A percentile compares a stretch with the other conserved stretches of the same genome.
These are phyloP conservation scores for Aspergillus arachidicola DNA, from an alignment of 2,329 filamentous ascomycete genomes.

Conservation along the genomic window DNA sequence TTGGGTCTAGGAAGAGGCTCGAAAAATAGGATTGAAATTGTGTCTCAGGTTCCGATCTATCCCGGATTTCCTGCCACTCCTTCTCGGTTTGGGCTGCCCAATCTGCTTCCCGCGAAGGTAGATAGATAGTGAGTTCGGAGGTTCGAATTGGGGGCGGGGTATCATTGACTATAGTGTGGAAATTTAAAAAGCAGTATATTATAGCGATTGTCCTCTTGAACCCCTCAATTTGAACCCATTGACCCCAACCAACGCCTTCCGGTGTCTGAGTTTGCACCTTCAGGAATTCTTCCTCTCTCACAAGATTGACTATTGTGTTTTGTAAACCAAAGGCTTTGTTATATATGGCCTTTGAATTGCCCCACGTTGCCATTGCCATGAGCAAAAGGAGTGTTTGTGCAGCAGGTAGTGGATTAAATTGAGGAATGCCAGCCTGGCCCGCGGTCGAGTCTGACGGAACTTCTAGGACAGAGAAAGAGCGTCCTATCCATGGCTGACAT, in stretches of 20 bases:
- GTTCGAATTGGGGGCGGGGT: background rate
- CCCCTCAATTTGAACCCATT: background rate
- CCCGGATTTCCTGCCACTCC: background rate
- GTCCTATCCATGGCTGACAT: background rate
- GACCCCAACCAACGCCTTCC: background rate
- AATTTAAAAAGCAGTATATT: slow-evolving; percentile 3
- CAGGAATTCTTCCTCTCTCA: background rate
- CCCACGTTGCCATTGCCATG: slow-evolving; percentile 18
- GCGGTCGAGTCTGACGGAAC: too few species aligned
- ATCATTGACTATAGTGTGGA: slow-evolving; percentile 2
- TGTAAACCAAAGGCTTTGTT: slow-evolving; percentile 3
- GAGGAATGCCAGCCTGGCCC: too few species aligned
- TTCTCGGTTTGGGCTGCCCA: background rate
- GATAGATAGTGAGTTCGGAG: background rate
- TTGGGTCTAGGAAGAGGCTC: background rate
- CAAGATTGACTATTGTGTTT: background rate
- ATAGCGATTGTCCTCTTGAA: slow-evolving; percentile 1
- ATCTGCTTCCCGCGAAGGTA: slow-evolving; percentile 2
- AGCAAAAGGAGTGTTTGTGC: slow-evolving; percentile 19
- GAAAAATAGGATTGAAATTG: background rate
- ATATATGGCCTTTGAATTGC: slow-evolving; percentile 1
- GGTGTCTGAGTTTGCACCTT: background rate
- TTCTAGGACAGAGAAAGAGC: too few species aligned
- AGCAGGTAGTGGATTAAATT: background rate
- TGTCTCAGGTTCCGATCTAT: background rate